These are phyloP conservation scores for Hawksworthiomyces lignivorus DNA, from an alignment of 2,329 filamentous ascomycete species.

Conservation along the genomic window DNA sequence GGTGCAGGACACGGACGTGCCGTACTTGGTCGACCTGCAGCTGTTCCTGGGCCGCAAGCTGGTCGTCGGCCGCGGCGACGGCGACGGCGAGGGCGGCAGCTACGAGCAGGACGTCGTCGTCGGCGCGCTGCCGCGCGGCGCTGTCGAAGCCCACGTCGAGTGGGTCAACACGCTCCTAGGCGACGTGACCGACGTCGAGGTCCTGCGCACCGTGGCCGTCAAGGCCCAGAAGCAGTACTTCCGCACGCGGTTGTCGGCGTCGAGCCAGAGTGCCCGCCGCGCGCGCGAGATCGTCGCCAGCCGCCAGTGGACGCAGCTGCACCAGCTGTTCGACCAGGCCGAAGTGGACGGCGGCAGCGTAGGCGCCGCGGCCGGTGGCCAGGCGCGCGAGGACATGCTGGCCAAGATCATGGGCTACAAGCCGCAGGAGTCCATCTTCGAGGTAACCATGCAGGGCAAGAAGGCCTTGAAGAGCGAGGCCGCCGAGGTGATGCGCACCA, in stretches of 20 bases:
- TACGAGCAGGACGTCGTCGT: slow-evolving; percentile 67
- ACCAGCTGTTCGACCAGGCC: slow-evolving; percentile 68
- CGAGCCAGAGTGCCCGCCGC: slow-evolving; percentile 80
- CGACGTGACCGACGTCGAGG: slow-evolving; percentile 65
- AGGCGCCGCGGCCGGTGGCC: slow-evolving; percentile 19
- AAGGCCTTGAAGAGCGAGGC: slow-evolving; percentile 55
- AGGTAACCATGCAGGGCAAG: slow-evolving; percentile 65
- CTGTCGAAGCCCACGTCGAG: slow-evolving; percentile 69
- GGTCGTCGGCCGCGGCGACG: slow-evolving; percentile 61
- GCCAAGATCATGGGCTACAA: slow-evolving; percentile 82
- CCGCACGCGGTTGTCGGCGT: slow-evolving; percentile 82
- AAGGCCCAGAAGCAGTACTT: slow-evolving; percentile 94
- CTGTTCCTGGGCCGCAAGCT: slow-evolving; percentile 85
- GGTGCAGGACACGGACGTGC: slow-evolving; percentile 77
- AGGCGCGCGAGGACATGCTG: slow-evolving; percentile 76
- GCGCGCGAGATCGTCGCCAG: slow-evolving; percentile 68
- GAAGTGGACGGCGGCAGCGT: slow-evolving; percentile 1
- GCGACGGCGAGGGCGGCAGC: slow-evolving; percentile 48
- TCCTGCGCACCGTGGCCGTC: slow-evolving; percentile 63
- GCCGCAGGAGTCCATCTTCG: slow-evolving; percentile 92
- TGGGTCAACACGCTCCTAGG: slow-evolving; percentile 72
- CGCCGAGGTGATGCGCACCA: slow-evolving; percentile 67
- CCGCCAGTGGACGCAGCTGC: slow-evolving; percentile 64
- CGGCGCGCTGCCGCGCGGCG: slow-evolving; percentile 64
- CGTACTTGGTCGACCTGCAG: slow-evolving; percentile 89